Conservation (phyloP, 2,329 filamentous ascomycete genomes). For the Lasiodiplodia gonubiensis region DNA sequence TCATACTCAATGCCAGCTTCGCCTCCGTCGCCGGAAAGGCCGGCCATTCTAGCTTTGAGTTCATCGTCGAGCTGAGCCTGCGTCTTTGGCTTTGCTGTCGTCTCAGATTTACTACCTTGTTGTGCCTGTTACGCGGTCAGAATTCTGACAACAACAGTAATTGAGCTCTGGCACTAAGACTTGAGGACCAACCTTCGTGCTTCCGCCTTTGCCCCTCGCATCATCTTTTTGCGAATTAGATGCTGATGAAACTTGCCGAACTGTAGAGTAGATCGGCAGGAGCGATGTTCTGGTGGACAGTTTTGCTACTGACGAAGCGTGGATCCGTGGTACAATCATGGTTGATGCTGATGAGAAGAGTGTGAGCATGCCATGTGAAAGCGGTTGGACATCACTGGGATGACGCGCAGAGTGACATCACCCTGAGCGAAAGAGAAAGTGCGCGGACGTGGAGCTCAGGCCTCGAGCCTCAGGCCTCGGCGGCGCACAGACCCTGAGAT, state of each 20-base stretch:
- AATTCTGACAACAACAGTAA: not conserved
- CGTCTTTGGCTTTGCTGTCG: slow-evolving; percentile 4
- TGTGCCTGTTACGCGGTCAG: not conserved
- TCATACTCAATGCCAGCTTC: slow-evolving; percentile 76
- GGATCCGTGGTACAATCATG: not conserved
- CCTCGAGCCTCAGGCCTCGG: not conserved
- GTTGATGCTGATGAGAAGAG: not conserved
- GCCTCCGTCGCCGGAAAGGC: slow-evolving; percentile 72
- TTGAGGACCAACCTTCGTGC: not conserved
- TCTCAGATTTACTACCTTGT: not conserved
- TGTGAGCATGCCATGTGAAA: not conserved
- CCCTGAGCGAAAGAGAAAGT: not conserved
- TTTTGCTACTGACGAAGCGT: not conserved
- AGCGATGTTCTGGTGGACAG: not conserved
- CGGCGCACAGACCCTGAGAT: not conserved
- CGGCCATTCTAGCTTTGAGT: slow-evolving; percentile 68
- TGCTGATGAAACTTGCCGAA: slow-evolving; percentile 2
- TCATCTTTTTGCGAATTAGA: not conserved
- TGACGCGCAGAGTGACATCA: slow-evolving; percentile 12
- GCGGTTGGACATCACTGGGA: not conserved
- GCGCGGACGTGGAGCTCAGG: not conserved
- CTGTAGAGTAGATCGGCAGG: not conserved
- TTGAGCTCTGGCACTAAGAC: too few relatives aligned
- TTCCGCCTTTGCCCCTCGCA: not conserved
- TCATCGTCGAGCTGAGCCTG: slow-evolving; percentile 70